Evolutionary conservation across 306 rosid species (phyloP), one percentile per base, ranked within the genome.

Genomic region (Citrullus mucosospermus): DNA sequence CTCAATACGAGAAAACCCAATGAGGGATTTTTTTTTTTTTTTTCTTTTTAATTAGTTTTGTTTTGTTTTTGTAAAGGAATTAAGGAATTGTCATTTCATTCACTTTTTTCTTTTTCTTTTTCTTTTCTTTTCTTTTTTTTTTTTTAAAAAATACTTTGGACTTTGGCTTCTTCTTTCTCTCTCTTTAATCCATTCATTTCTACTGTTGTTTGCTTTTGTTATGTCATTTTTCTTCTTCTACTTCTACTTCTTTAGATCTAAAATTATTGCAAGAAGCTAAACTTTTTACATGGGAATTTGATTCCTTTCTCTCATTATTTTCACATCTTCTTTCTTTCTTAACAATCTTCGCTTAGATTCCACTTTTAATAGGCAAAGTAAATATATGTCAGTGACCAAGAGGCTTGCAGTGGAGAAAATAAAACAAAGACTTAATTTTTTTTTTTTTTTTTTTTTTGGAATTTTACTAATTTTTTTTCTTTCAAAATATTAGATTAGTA

Each of bases 81-180:
- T 22, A 22, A 22, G 77, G 77, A 48, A 48, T 71, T 71, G 77
- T 72, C 77, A 50, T 50, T 72, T 50, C 71, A 65, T 65, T 63
- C 76, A 12, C 17, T 58, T 51, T 51, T 51, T 12, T 50, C 3
- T 13, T 50, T 50, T 43, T 44, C 20, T 16, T 22, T 22, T 22
- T 22, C 22, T 22, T 22, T 22, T 22, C 22, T 22, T 22, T 15
- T 41, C 41, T 10, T 18, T 0, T 38, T 3, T 15, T 68, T 10
- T 18, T 0, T 38, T 25, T 0, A 25, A 25, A 25, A 25, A 25
- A 25, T 0, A 25, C 1, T 25, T 25, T 25, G 57, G 57, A 14
- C 54, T 18, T 67, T 66, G 28, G 28, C 28, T 25, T 25, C 28
- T 25, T 25, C 28, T 25, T 25, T 68, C 34, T 69, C 57, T 71